Percentiles rank a stretch among this genome's conserved stretches.
phyloP scores from a whole-genome alignment of 208 protist genomes.

The Leishmania mexicana region DNA sequence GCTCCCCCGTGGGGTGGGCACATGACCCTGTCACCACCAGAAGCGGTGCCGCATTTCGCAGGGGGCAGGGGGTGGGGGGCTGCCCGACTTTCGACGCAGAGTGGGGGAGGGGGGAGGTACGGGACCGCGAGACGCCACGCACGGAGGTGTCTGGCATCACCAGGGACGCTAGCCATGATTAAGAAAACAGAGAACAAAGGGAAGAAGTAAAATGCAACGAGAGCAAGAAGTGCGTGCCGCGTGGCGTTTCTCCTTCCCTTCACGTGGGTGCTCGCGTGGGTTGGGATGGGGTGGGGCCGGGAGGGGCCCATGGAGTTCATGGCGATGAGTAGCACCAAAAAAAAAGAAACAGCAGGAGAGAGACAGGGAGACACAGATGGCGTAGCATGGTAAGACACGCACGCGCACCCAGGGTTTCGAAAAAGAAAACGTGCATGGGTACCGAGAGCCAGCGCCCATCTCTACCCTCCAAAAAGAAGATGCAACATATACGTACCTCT shows the following conservation, averaged over 20 bases:
- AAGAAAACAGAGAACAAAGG: too few relatives aligned
- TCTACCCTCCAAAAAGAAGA: neutral
- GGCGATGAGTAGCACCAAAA: neutral
- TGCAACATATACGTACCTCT: neutral
- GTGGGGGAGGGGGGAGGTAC: neutral
- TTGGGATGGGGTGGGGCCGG: too few relatives aligned
- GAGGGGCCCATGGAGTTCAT: too few relatives aligned
- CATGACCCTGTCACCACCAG: neutral
- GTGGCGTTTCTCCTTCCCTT: too few relatives aligned
- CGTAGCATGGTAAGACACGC: neutral
- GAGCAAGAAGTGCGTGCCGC: too few relatives aligned
- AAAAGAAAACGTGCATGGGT: neutral
- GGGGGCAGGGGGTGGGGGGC: neutral
- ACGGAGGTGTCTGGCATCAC: neutral
- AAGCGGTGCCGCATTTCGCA: too few relatives aligned
- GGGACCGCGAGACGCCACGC: neutral
- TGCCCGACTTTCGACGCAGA: neutral
- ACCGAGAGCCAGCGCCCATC: neutral
- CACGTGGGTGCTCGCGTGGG: neutral
- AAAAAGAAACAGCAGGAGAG: neutral
- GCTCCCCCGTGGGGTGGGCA: neutral
- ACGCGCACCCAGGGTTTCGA: neutral
- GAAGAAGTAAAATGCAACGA: too few relatives aligned
- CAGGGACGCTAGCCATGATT: too few relatives aligned
- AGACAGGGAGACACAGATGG: neutral